Conservation (phyloP, 192 early-diverging fungal genomes). For the Coemansia sp. region DNA sequence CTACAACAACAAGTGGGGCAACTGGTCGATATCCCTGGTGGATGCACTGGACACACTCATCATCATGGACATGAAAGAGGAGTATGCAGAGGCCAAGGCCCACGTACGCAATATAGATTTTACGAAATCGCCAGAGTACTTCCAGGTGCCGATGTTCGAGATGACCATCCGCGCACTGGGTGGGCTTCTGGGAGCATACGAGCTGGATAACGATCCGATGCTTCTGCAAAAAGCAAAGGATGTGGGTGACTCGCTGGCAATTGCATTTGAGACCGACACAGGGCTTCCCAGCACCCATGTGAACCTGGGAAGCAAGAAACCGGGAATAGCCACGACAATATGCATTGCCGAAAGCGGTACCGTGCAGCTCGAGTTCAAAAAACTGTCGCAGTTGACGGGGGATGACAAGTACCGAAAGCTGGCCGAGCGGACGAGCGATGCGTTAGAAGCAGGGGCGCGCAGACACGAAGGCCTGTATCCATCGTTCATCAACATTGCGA, state of each 20-base stretch:
- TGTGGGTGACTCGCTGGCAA: conserved; percentile 70
- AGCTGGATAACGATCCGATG: conserved; percentile 64
- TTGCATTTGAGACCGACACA: conserved; percentile 66
- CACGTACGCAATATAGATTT: conserved; percentile 67
- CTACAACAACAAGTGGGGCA: conserved; percentile 56
- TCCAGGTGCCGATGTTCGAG: conserved; percentile 64
- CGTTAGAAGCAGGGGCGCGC: conserved; percentile 48
- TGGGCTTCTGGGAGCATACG: conserved; percentile 78
- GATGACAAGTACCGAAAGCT: conserved; percentile 72
- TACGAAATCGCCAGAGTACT: conserved; percentile 2
- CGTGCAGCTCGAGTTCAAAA: conserved; percentile 85
- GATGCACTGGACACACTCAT: conserved; percentile 84
- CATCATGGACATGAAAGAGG: conserved; percentile 72
- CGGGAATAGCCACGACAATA: neutral
- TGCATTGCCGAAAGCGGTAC: conserved; percentile 76
- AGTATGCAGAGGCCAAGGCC: conserved; percentile 68
- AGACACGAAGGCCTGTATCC: conserved; percentile 73
- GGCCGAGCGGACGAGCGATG: conserved; percentile 61
- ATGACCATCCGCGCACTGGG: conserved; percentile 85
- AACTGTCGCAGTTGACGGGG: conserved; percentile 73
- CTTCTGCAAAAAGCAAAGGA: conserved; percentile 72
- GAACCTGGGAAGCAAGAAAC: conserved; percentile 40
- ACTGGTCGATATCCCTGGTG: conserved; percentile 78
- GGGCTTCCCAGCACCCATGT: conserved; percentile 69
- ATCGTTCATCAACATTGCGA: conserved; percentile 53